A percentile compares a stretch with the other conserved stretches of the same genome.
phyloP scores from a whole-genome alignment of 208 protist species.

The Lotmaria passim region DNA sequence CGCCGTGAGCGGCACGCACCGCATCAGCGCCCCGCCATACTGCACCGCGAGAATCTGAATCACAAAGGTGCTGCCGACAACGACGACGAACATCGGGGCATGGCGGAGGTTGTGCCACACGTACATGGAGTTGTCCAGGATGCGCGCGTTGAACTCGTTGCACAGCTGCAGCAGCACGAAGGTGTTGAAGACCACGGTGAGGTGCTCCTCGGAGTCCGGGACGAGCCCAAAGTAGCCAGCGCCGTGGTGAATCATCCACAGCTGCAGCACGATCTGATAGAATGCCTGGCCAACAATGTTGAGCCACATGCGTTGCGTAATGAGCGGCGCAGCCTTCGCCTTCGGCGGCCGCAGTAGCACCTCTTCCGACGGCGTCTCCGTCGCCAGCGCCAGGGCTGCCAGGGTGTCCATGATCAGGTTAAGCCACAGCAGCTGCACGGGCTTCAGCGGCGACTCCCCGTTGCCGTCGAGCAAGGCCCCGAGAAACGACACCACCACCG shows the following conservation, averaged over 20 bases:
- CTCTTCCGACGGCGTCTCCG: conserved; percentile 81
- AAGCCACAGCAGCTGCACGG: conserved; percentile 94
- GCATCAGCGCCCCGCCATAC: conserved; percentile 81
- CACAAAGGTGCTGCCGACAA: conserved; percentile 65
- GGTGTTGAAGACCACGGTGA: conserved; percentile 84
- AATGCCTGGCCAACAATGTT: conserved; percentile 77
- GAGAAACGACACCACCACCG: conserved; percentile 91
- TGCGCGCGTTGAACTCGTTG: conserved; percentile 90
- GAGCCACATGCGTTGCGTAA: conserved; percentile 93
- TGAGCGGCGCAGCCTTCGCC: conserved; percentile 83
- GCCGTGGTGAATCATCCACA: conserved; percentile 61
- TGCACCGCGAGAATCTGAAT: conserved; percentile 77
- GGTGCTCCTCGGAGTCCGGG: conserved; percentile 36
- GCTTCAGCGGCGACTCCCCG: conserved; percentile 86
- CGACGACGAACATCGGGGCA: conserved; percentile 60
- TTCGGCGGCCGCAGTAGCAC: conserved; percentile 84
- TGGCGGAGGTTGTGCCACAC: conserved; percentile 64
- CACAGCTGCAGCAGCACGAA: conserved; percentile 91
- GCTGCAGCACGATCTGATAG: conserved; percentile 82
- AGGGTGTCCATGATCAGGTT: conserved; percentile 96
- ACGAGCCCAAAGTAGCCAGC: conserved; percentile 14
- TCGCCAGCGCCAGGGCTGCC: conserved; percentile 91
- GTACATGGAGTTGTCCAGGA: conserved; percentile 50
- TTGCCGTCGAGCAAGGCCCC: conserved; percentile 79
- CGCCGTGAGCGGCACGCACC: conserved; percentile 68